Evolutionary conservation across 495 filamentous ascomycete species (phyloP).

Genomic region (Jackrogersella minutella): DNA sequence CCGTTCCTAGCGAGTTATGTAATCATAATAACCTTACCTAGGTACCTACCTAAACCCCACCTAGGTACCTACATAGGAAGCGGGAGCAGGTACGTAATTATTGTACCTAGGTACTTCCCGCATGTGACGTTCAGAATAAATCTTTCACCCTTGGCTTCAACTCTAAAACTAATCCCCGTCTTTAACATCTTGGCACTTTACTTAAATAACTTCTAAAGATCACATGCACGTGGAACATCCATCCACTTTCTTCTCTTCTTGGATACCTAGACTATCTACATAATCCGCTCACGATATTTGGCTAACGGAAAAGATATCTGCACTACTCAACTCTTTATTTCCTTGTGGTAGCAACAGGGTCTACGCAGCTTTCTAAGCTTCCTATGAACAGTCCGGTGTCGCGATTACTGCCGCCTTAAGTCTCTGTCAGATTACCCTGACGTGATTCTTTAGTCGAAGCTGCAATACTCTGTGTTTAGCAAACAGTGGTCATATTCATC

Average conservation of each 20-base stretch:
- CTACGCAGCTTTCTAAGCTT: background rate
- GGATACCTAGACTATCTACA: no score
- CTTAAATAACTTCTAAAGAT: background rate
- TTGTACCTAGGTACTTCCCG: conserved; percentile 7
- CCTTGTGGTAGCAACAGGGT: background rate
- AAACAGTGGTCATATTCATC: background rate
- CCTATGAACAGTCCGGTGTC: background rate
- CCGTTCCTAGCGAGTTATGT: conserved; percentile 9
- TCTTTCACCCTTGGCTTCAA: conserved; percentile 9
- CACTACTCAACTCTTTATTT: background rate
- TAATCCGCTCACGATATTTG: background rate
- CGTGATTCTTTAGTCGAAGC: background rate
- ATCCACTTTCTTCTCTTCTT: no score
- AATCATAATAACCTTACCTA: conserved; percentile 1
- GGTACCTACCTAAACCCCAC: background rate
- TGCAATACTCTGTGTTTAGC: background rate
- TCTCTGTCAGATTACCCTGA: background rate
- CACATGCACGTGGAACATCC: no score
- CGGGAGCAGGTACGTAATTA: background rate
- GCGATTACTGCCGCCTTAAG: conserved; percentile 9
- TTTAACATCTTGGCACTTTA: conserved; percentile 12
- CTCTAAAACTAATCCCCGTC: conserved; percentile 9
- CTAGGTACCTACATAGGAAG: background rate
- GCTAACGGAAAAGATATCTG: no score
- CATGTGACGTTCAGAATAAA: conserved; percentile 4